A percentile compares a stretch with the other conserved stretches of the same genome.
These are phyloP conservation scores for Castanea crenata DNA, from an alignment of 306 rosid genomes.

Conservation along the genomic window DNA sequence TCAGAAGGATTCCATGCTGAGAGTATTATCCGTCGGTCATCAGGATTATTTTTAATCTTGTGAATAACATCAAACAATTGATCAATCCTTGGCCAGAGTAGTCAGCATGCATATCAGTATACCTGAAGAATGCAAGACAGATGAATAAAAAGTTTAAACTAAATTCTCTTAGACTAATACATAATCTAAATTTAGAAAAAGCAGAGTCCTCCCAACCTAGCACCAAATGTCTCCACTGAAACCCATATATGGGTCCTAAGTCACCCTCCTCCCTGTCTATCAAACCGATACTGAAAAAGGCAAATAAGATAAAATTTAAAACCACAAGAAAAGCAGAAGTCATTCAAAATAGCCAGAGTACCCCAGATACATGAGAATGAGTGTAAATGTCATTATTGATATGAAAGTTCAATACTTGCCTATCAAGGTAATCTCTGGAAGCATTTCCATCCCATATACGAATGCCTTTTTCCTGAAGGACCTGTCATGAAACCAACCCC, in stretches of 20 bases:
- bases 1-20: slow-evolving; percentile 96
- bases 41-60: slow-evolving; percentile 81
- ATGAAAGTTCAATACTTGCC: slow-evolving; percentile 48
- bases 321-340: slow-evolving; percentile 12
- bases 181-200: background rate
- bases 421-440: slow-evolving; percentile 89
- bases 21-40: slow-evolving; percentile 84
- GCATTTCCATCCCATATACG: slow-evolving; percentile 97
- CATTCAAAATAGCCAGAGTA: background rate
- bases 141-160: background rate
- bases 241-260: slow-evolving; percentile 97
- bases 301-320: slow-evolving; percentile 22
- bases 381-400: background rate
- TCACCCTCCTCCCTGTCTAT: slow-evolving; percentile 87
- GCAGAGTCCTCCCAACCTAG: slow-evolving; percentile 60
- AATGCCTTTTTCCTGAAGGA: slow-evolving; percentile 84
- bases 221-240: slow-evolving; percentile 99
- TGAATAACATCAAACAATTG: slow-evolving; percentile 84
- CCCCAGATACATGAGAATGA: background rate
- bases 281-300: slow-evolving; percentile 70
- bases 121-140: slow-evolving; percentile 49
- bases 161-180: slow-evolving; percentile 1
- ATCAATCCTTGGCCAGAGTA: slow-evolving; percentile 90
- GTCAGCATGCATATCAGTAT: slow-evolving; percentile 89
- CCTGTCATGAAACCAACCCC: slow-evolving; percentile 50